Evolutionary conservation across 169 alveolate genomes (phyloP).

Genomic region (Perkinsus marinus): DNA sequence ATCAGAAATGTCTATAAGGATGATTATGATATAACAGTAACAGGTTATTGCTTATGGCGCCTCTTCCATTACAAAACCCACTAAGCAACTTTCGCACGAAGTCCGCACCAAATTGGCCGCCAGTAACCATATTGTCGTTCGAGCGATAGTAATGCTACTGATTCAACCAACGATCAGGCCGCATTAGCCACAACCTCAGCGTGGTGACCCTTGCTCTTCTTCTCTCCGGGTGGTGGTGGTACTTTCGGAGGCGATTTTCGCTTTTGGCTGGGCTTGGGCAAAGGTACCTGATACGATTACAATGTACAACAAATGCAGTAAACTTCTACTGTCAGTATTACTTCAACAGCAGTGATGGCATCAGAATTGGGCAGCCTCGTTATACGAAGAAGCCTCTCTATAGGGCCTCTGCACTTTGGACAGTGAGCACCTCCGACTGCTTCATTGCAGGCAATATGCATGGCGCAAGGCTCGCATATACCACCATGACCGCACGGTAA

Average conservation of each 20-base stretch:
- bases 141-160: no score
- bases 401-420: background rate
- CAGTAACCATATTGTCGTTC: no score
- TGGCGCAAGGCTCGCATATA: background rate
- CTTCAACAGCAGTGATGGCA: background rate
- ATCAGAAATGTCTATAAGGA: background rate
- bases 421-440: background rate
- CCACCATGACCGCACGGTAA: background rate
- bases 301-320: background rate
- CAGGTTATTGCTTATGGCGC: background rate
- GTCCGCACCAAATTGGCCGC: no score
- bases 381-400: background rate
- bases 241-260: background rate
- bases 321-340: background rate
- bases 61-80: background rate
- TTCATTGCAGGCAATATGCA: background rate
- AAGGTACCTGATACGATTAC: background rate
- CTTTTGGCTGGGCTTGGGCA: background rate
- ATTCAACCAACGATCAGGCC: background rate
- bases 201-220: background rate
- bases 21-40: background rate
- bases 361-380: background rate
- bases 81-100: no score
- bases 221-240: background rate
- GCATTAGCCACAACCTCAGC: background rate